Percentiles rank a stretch among this genome's conserved stretches.
These are phyloP conservation scores for Aspergillus vadensis DNA, from an alignment of 2,329 filamentous ascomycete species.

Conservation along the genomic window DNA sequence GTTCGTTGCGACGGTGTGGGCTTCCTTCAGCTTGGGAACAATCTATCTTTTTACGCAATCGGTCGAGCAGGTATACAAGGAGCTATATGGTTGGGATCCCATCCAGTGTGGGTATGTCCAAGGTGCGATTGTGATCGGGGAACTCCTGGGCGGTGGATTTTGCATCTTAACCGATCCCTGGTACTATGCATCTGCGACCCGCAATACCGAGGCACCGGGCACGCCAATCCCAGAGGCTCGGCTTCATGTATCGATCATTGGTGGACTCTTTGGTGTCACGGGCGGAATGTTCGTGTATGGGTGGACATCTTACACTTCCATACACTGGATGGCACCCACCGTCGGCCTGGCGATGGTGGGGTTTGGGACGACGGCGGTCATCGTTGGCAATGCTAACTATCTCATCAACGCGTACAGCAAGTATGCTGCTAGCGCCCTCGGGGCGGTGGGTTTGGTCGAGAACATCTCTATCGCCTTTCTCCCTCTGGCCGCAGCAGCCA, in stretches of 20 bases:
- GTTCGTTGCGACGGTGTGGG: slow-evolving; percentile 46
- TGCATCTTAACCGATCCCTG: slow-evolving; percentile 32
- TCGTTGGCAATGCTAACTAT: slow-evolving; percentile 52
- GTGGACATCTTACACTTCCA: slow-evolving; percentile 32
- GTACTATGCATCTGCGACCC: slow-evolving; percentile 29
- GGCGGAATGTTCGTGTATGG: slow-evolving; percentile 40
- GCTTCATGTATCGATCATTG: slow-evolving; percentile 44
- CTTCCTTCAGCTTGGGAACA: slow-evolving; percentile 46
- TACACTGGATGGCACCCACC: slow-evolving; percentile 39
- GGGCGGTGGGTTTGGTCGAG: slow-evolving; percentile 48
- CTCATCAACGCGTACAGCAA: slow-evolving; percentile 51
- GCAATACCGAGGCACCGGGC: slow-evolving; percentile 43
- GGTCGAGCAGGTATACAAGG: slow-evolving; percentile 45
- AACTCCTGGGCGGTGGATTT: slow-evolving; percentile 41
- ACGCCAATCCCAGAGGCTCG: slow-evolving; percentile 46
- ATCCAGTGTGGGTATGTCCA: slow-evolving; percentile 42
- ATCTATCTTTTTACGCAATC: slow-evolving; percentile 47
- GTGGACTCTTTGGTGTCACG: slow-evolving; percentile 34
- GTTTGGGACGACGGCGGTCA: slow-evolving; percentile 44
- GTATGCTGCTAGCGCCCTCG: slow-evolving; percentile 51
- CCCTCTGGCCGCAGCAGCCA: slow-evolving; percentile 42
- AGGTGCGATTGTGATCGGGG: slow-evolving; percentile 44
- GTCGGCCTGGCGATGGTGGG: slow-evolving; percentile 41
- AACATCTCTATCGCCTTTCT: slow-evolving; percentile 48
- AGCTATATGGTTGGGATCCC: slow-evolving; percentile 28